phyloP scores from a whole-genome alignment of 352 stramenopile species.

The Phytophthora colocasiae region DNA sequence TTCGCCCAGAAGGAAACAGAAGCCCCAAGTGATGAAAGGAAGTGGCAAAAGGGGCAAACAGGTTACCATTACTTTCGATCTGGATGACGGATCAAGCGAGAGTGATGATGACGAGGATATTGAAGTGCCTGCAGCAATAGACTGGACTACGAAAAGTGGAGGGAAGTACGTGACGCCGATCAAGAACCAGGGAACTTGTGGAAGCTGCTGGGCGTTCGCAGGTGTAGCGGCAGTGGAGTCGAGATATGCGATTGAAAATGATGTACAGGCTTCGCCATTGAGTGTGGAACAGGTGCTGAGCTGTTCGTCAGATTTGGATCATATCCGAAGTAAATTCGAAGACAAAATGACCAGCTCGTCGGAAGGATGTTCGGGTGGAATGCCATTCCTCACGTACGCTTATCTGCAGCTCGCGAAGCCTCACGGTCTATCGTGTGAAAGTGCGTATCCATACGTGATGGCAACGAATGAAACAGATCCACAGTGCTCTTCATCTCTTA shows the following conservation, averaged over 20 bases:
- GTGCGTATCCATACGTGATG: slow-evolving; percentile 83
- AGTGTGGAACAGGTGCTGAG: slow-evolving; percentile 89
- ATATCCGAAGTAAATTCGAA: slow-evolving; percentile 74
- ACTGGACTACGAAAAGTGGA: slow-evolving; percentile 74
- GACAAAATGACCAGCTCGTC: slow-evolving; percentile 83
- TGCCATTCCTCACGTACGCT: slow-evolving; percentile 91
- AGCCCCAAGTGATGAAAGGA: slow-evolving; percentile 25
- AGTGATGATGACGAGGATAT: slow-evolving; percentile 26
- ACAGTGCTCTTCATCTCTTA: slow-evolving; percentile 39
- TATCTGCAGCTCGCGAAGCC: slow-evolving; percentile 72
- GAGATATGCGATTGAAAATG: slow-evolving; percentile 78
- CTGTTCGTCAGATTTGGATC: slow-evolving; percentile 75
- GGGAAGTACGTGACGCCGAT: slow-evolving; percentile 91
- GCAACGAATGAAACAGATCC: slow-evolving; percentile 60
- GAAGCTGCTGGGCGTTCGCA: slow-evolving; percentile 93
- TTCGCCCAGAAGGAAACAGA: slow-evolving; percentile 13
- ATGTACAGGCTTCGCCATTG: slow-evolving; percentile 65
- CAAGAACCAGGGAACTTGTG: slow-evolving; percentile 94
- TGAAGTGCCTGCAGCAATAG: slow-evolving; percentile 54
- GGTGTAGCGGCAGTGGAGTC: slow-evolving; percentile 78
- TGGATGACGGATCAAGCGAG: slow-evolving; percentile 24
- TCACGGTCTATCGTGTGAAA: slow-evolving; percentile 79
- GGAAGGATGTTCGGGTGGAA: slow-evolving; percentile 85
- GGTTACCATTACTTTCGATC: slow-evolving; percentile 33
- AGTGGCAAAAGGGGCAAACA: slow-evolving; percentile 18